phyloP scores from a whole-genome alignment of 176 grass and related monocot genomes.

The Puya raimondii region DNA sequence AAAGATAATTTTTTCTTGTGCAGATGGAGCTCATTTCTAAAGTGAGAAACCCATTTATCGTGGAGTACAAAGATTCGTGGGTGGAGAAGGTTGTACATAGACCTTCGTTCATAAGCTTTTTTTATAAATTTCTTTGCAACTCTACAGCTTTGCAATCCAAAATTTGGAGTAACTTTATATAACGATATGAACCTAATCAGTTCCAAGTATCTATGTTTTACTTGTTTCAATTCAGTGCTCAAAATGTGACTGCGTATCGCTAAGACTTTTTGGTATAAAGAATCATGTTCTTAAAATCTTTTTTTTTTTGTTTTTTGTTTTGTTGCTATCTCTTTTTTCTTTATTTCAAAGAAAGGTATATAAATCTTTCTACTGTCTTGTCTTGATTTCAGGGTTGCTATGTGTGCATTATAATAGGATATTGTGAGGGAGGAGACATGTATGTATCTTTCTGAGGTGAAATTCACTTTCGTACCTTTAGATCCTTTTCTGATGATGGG shows the following conservation, averaged over 20 bases:
- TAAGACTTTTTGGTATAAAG: too few species aligned
- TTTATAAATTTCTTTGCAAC: neutral
- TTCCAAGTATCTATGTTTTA: too few species aligned
- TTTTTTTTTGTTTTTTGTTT: neutral
- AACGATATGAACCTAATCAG: too few species aligned
- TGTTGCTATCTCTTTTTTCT: neutral
- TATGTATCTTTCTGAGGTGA: constrained; percentile 38
- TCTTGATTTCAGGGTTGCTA: constrained; percentile 77
- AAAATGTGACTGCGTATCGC: too few species aligned
- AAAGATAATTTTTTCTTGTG: constrained; percentile 16
- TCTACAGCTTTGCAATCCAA: too few species aligned
- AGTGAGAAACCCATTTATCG: constrained; percentile 91
- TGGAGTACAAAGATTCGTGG: constrained; percentile 97
- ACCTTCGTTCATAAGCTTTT: neutral
- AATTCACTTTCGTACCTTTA: constrained; percentile 1
- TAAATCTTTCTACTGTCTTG: constrained; percentile 16
- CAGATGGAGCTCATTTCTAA: constrained; percentile 98
- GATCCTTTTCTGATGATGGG: constrained; percentile 6
- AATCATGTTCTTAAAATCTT: neutral
- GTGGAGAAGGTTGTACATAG: constrained; percentile 63
- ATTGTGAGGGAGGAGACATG: constrained; percentile 99
- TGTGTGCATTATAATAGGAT: constrained; percentile 91
- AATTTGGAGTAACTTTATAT: too few species aligned
- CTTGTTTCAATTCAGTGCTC: too few species aligned
- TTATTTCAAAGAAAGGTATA: neutral